Evolutionary conservation across 1,139 yeast genomes (phyloP).

Genomic region (Meyerozyma elateridarum): DNA sequence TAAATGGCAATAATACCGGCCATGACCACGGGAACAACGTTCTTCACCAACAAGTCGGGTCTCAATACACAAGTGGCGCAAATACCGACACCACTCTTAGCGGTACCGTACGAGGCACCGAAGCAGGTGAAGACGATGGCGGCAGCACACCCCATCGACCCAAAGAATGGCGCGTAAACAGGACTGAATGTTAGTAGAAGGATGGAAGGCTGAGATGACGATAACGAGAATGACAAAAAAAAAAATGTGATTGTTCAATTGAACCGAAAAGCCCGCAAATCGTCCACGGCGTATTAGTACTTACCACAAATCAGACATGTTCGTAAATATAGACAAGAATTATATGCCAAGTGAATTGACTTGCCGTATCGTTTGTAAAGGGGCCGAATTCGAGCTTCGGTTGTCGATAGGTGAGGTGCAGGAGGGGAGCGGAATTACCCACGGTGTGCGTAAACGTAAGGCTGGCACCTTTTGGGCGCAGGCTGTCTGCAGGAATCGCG

Average conservation of each 20-base stretch:
- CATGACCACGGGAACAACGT: conserved; percentile 96
- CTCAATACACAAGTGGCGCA: conserved; percentile 97
- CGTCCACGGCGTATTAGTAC: no score
- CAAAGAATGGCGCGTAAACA: conserved; percentile 89
- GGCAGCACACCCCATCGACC: conserved; percentile 98
- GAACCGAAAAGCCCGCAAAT: neutral
- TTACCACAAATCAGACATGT: conserved; percentile 57
- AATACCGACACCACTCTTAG: conserved; percentile 98
- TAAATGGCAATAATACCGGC: conserved; percentile 99
- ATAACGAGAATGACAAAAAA: neutral
- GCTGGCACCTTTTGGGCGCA: conserved; percentile 7
- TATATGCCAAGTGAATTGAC: neutral
- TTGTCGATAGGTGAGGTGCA: conserved; percentile 9
- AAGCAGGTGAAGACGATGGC: conserved; percentile 98
- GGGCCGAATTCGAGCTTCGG: conserved; percentile 8
- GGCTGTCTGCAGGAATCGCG: conserved; percentile 6
- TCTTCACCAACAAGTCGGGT: conserved; percentile 90
- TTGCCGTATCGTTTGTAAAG: conserved; percentile 3
- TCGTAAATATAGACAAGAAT: conserved; percentile 9
- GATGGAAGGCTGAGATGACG: neutral
- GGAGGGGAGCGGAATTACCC: conserved; percentile 4
- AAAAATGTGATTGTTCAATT: conserved; percentile 1
- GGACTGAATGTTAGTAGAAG: conserved; percentile 44
- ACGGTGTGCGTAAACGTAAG: conserved; percentile 6
- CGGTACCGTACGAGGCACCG: conserved; percentile 99